phyloP scores from a whole-genome alignment of 495 filamentous ascomycete genomes.

The Neurospora sublineolata region DNA sequence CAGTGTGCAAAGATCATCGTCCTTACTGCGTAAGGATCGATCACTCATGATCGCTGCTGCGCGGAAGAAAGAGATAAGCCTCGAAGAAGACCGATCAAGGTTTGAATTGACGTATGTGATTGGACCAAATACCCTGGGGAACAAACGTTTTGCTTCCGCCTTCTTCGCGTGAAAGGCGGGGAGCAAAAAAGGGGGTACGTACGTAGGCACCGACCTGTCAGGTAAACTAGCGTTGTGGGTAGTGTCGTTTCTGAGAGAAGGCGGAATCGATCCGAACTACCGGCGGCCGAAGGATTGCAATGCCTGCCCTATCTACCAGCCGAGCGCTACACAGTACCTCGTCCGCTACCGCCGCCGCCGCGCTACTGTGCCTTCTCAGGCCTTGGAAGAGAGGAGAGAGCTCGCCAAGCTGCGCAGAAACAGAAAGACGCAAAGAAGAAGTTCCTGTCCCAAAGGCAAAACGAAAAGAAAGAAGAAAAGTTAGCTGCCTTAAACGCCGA shows the following conservation, averaged over 20 bases:
- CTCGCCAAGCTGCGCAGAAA: background rate
- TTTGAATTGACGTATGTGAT: background rate
- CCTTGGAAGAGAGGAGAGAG: background rate
- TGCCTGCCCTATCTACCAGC: background rate
- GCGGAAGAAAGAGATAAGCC: background rate
- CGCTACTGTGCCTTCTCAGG: background rate
- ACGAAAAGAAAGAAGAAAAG: background rate
- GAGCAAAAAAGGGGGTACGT: background rate
- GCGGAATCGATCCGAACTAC: background rate
- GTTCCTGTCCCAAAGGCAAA: background rate
- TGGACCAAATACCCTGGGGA: background rate
- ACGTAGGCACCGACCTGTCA: background rate
- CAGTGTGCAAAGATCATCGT: background rate
- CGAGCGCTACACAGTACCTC: background rate
- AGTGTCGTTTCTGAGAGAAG: background rate
- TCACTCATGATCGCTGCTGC: background rate
- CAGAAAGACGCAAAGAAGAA: background rate
- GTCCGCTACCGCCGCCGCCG: background rate
- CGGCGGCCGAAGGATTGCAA: background rate
- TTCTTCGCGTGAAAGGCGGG: background rate
- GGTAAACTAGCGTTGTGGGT: background rate
- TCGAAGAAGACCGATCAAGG: background rate
- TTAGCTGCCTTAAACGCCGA: background rate
- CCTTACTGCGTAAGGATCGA: background rate
- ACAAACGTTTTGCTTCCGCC: too few relatives aligned